phyloP scores from a whole-genome alignment of 352 stramenopile genomes.

The Aphanomyces euteiches region DNA sequence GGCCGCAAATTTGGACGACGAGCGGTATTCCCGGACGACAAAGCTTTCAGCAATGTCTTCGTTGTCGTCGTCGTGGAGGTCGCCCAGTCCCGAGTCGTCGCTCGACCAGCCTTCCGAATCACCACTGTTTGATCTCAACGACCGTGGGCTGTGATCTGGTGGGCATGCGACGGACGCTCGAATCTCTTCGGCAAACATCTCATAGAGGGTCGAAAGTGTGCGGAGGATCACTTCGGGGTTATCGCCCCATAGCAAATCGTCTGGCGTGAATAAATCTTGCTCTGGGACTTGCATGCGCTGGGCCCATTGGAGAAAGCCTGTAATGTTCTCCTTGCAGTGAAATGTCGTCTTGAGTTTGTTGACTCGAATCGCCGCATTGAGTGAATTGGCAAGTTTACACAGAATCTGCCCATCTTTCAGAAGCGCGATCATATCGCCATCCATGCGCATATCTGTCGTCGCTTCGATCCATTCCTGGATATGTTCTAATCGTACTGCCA shows the following conservation, averaged over 20 bases:
- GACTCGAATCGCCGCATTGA: slow-evolving; percentile 71
- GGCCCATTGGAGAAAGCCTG: slow-evolving; percentile 80
- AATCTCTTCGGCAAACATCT: slow-evolving; percentile 60
- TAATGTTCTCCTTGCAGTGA: slow-evolving; percentile 82
- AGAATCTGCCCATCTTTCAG: slow-evolving; percentile 83
- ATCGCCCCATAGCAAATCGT: slow-evolving; percentile 68
- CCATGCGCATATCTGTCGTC: slow-evolving; percentile 18
- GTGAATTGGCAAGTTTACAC: slow-evolving; percentile 76
- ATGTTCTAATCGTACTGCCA: slow-evolving; percentile 24
- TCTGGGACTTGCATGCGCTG: slow-evolving; percentile 60
- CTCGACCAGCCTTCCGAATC: slow-evolving; percentile 47
- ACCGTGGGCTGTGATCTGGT: slow-evolving; percentile 45
- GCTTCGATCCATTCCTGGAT: slow-evolving; percentile 28
- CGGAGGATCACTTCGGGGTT: slow-evolving; percentile 60
- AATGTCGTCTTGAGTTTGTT: slow-evolving; percentile 88
- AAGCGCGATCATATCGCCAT: slow-evolving; percentile 75
- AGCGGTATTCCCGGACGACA: slow-evolving; percentile 28
- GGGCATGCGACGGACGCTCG: slow-evolving; percentile 43
- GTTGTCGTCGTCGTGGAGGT: slow-evolving; percentile 26
- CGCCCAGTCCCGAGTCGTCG: slow-evolving; percentile 24
- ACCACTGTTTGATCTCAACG: slow-evolving; percentile 24
- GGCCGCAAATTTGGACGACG: slow-evolving; percentile 25
- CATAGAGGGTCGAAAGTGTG: slow-evolving; percentile 82
- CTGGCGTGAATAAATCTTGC: slow-evolving; percentile 67
- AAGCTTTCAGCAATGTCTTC: slow-evolving; percentile 19